Conservation (phyloP, 352 stramenopile species). For the Globisporangium mamillatum region DNA sequence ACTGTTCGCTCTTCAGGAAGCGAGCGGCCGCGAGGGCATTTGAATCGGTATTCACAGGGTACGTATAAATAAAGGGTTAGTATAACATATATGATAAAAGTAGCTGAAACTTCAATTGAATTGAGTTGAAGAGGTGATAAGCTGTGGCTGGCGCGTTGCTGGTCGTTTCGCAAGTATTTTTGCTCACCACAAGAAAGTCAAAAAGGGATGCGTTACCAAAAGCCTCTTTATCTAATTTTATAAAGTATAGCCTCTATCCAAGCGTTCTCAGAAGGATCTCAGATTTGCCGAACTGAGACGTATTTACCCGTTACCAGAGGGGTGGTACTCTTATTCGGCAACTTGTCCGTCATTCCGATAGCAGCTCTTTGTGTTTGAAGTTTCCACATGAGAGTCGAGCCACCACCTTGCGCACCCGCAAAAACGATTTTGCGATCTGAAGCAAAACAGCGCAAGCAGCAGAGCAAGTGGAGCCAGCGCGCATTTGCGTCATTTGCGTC, state of each 20-base stretch:
- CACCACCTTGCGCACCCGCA: neutral
- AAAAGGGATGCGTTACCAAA: neutral
- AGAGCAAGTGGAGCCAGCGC: neutral
- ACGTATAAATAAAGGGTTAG: neutral
- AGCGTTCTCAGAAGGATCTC: neutral
- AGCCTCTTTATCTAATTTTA: neutral
- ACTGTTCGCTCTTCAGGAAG: constrained; percentile 5
- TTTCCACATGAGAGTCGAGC: neutral
- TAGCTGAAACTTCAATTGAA: neutral
- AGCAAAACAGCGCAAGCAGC: neutral
- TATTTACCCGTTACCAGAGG: neutral
- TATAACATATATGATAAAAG: neutral
- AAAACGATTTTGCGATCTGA: neutral
- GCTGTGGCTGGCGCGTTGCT: neutral
- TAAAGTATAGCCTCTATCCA: neutral
- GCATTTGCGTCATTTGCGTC: neutral
- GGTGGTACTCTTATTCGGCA: neutral
- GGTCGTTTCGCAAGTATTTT: constrained; percentile 8
- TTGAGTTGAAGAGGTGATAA: neutral
- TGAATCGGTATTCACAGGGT: neutral
- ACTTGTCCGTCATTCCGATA: neutral
- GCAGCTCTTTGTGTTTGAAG: neutral
- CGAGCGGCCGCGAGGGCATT: neutral
- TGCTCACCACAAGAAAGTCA: constrained; percentile 12
- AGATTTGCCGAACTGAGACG: neutral